These are phyloP conservation scores for Parachlorella kessleri DNA, from an alignment of 139 green algal species.

Conservation along the genomic window DNA sequence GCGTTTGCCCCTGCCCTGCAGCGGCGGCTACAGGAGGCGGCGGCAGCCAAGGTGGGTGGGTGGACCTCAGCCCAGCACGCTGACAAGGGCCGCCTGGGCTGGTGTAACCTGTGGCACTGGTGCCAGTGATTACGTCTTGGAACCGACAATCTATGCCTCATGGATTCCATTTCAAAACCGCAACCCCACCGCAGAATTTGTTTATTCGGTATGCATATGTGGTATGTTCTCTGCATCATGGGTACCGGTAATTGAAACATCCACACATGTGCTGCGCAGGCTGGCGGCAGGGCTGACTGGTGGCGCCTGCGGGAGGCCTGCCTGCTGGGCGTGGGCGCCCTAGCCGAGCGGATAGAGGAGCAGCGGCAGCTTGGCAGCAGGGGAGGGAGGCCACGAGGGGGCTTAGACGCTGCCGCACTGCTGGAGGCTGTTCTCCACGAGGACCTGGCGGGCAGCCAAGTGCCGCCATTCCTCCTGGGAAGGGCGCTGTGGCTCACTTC, in stretches of 20 bases:
- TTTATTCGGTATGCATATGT: too few species aligned
- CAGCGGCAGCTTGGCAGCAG: background rate
- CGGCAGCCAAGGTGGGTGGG: background rate
- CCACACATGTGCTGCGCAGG: constrained; percentile 17
- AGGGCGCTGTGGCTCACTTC: constrained; percentile 67
- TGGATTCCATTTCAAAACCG: too few species aligned
- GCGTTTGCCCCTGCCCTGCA: constrained; percentile 27
- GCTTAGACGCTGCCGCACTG: constrained; percentile 45
- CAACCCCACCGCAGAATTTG: too few species aligned
- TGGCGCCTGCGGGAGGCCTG: constrained; percentile 80
- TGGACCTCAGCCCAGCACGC: too few species aligned
- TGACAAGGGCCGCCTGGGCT: too few species aligned
- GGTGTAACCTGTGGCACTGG: too few species aligned
- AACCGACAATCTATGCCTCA: too few species aligned
- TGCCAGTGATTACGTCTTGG: too few species aligned
- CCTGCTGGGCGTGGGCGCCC: constrained; percentile 69
- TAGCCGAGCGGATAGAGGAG: constrained; percentile 46
- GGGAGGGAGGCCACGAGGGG: background rate
- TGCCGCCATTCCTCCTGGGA: constrained; percentile 66
- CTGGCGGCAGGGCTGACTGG: constrained; percentile 54
- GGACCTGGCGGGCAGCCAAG: constrained; percentile 52
- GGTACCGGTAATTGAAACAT: too few species aligned
- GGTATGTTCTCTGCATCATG: too few species aligned
- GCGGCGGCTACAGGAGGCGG: constrained; percentile 64
- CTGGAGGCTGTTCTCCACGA: constrained; percentile 54